Conservation (phyloP, 768 basidiomycete species). For the Tricholoma sp. region DNA sequence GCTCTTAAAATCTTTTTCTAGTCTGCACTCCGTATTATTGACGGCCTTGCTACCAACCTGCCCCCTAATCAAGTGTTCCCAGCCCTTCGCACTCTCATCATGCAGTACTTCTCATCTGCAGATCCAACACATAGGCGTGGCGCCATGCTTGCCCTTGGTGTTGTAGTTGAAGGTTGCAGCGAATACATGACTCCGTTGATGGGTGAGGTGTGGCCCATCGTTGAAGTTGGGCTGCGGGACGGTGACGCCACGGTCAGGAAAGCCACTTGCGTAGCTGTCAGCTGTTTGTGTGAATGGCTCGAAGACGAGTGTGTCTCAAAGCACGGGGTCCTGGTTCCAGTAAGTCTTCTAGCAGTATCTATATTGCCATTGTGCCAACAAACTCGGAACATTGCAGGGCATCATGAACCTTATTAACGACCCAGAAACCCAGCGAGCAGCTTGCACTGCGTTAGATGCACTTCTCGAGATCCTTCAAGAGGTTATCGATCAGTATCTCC, state of each 20-base stretch:
- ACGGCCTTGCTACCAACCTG: conserved; percentile 85
- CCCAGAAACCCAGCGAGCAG: conserved; percentile 78
- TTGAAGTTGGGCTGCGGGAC: conserved; percentile 86
- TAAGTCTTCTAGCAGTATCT: conserved; percentile 29
- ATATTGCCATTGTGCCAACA: neutral
- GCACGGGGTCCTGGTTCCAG: conserved; percentile 83
- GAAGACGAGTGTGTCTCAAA: conserved; percentile 87
- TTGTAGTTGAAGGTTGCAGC: conserved; percentile 95
- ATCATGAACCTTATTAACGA: conserved; percentile 92
- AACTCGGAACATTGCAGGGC: conserved; percentile 38
- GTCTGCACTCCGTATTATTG: conserved; percentile 94
- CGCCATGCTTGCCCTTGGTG: conserved; percentile 92
- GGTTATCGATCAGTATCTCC: conserved; percentile 86
- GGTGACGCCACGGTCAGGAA: conserved; percentile 82
- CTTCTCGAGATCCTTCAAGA: conserved; percentile 92
- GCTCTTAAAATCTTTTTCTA: conserved; percentile 21
- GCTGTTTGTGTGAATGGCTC: conserved; percentile 96
- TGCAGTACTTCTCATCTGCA: conserved; percentile 77
- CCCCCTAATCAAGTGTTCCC: conserved; percentile 97
- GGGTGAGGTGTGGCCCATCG: conserved; percentile 87
- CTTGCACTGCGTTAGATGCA: conserved; percentile 96
- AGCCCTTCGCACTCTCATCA: conserved; percentile 75
- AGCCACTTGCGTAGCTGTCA: conserved; percentile 93
- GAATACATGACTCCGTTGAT: conserved; percentile 97
- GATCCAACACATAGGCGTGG: conserved; percentile 81